Base-by-base conservation (phyloP, 2,329 filamentous ascomycete genomes). In the Huntiella abstrusa region DNA sequence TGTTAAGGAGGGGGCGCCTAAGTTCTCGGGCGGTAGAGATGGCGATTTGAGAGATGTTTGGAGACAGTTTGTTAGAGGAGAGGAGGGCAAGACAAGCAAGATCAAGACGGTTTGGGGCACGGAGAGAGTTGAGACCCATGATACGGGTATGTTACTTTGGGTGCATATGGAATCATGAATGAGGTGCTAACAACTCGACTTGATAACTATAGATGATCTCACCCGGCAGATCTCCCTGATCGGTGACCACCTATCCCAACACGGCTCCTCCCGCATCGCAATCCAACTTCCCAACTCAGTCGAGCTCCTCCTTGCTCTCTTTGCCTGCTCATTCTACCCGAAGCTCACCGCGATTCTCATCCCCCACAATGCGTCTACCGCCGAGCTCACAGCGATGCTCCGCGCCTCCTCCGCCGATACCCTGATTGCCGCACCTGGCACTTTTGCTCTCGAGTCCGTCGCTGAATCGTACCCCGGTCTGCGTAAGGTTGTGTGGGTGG, bases 11-110 rank as follows among this genome's bases (percentile, higher is more conserved):
- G 81, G 79, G 38, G 75, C 80, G 40, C 80, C 83, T 41, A 85
- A 85, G 62, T 95, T 87, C 83, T 71, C 80, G 7, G 68, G 71
- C 48, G 88, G 88, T 42, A 77, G 82, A 47, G 79, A 93, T 60
- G 91, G 91, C 39, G 88, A 98, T 55, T 66, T 98, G 53, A 74
- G 88, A 46, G 88, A 98, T 61, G 69, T 98, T 48, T 98, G 91
- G 91, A 75, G 79, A 52, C 73, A 73, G 56, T 81, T 77, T 37
- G 68, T 78, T 7, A 68, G 68, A 47, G 84, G 59, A 33, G 72
- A 77, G 47, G 74, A 77, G 33, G 79, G 77, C 32, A 72, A 72
- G 36, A 77, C 75, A 52, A 83, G 82, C 50, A 77, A 76, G 55
- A 71, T 95, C 50, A 66, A 84, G 59, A 93, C 84, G 1, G 78